These are phyloP conservation scores for Lactifluus echinatus DNA, from an alignment of 768 basidiomycete species.

Conservation along the genomic window DNA sequence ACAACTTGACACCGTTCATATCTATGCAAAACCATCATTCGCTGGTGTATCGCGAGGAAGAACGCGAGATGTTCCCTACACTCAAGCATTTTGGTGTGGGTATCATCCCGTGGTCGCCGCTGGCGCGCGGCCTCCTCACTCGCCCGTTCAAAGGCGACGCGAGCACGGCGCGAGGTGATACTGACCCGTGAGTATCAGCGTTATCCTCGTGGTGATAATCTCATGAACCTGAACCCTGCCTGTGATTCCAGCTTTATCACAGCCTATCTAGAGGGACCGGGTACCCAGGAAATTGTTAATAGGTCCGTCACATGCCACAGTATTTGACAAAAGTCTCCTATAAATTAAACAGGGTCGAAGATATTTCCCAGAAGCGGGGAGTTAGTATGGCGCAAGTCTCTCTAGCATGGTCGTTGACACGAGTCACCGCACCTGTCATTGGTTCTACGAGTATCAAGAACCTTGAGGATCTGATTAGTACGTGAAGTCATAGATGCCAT, in stretches of 20 bases:
- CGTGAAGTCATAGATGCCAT: not conserved
- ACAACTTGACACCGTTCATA: conserved; percentile 15
- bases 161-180: not conserved
- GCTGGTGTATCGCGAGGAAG: conserved; percentile 35
- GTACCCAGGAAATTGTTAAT: conserved; percentile 15
- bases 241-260: not conserved
- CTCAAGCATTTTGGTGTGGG: conserved; percentile 19
- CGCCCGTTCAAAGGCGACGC: conserved; percentile 5
- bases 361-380: conserved; percentile 31
- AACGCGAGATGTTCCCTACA: conserved; percentile 30
- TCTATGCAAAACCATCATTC: conserved; percentile 25
- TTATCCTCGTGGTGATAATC: no score
- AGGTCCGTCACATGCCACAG: not conserved
- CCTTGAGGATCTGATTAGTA: conserved; percentile 17
- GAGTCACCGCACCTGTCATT: conserved; percentile 9
- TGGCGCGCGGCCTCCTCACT: conserved; percentile 16
- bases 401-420: conserved; percentile 27
- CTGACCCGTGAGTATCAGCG: not conserved
- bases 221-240: not conserved
- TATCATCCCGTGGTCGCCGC: conserved; percentile 18
- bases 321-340: not conserved
- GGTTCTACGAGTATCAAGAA: conserved; percentile 15
- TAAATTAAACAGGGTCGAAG: conserved; percentile 28
- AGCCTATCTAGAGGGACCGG: not conserved
- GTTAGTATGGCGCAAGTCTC: conserved; percentile 38